Percentiles rank a stretch among this genome's conserved stretches.
phyloP scores from a whole-genome alignment of 768 basidiomycete genomes.

The Hygrocybe coccinea region DNA sequence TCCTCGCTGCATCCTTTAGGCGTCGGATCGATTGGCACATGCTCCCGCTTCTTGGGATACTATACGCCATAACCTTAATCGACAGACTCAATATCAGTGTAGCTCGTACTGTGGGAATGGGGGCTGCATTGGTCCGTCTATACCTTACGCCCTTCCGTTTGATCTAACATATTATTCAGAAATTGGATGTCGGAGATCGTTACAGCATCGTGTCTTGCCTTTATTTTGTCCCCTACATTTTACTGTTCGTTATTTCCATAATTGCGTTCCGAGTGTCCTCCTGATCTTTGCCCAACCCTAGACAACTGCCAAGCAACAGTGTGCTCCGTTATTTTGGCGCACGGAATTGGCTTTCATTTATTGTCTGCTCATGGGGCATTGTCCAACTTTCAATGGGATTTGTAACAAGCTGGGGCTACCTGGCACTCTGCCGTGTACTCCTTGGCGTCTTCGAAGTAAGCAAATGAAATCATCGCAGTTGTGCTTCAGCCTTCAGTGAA shows the following conservation, averaged over 20 bases:
- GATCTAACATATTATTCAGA: constrained; percentile 27
- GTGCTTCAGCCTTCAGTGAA: not conserved
- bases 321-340: constrained; percentile 41
- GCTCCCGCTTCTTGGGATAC: constrained; percentile 34
- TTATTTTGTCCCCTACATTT: constrained; percentile 46
- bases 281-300: constrained; percentile 13
- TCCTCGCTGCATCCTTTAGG: no score
- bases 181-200: constrained; percentile 35
- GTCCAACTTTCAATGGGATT: constrained; percentile 47
- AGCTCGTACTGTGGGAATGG: constrained; percentile 41
- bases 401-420: constrained; percentile 37
- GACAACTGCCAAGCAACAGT: constrained; percentile 44
- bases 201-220: constrained; percentile 44
- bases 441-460: constrained; percentile 43
- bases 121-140: constrained; percentile 33
- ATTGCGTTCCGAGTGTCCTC: not conserved
- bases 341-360: constrained; percentile 39
- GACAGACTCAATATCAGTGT: constrained; percentile 41
- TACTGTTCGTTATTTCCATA: constrained; percentile 35
- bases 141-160: not conserved
- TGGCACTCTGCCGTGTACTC: constrained; percentile 38
- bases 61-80: constrained; percentile 38
- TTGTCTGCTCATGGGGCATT: constrained; percentile 41
- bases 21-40: constrained; percentile 34
- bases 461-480: no score